Evolutionary conservation across 2,329 filamentous ascomycete species (phyloP).

Genomic region (Xylariaceae sp.): DNA sequence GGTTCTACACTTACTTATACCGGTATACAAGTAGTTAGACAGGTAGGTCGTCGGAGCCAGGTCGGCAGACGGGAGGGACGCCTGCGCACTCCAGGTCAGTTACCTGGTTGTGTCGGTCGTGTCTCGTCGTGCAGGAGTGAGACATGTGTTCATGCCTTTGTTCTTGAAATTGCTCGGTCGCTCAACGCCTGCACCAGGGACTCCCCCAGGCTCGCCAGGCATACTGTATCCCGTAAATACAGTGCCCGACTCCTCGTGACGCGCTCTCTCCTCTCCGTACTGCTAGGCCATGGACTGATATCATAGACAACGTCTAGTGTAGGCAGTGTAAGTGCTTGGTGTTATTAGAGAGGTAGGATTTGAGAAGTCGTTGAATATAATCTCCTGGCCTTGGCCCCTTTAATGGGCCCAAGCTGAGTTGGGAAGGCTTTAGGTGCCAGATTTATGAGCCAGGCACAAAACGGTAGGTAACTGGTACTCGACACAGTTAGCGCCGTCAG

Average conservation of each 20-base stretch:
- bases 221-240: background rate
- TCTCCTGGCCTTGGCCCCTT: background rate
- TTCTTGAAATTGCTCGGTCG: background rate
- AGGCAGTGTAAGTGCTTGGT: background rate
- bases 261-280: no score
- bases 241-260: background rate
- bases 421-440: background rate
- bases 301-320: background rate
- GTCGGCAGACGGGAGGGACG: background rate
- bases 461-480: background rate
- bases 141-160: background rate
- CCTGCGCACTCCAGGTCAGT: background rate
- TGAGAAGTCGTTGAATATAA: background rate
- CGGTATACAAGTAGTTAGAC: no score
- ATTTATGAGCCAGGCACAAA: background rate
- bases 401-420: background rate
- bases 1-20: background rate
- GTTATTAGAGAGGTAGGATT: background rate
- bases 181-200: background rate
- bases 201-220: no score
- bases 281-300: background rate
- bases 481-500: background rate
- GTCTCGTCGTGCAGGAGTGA: background rate
- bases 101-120: background rate
- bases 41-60: no score